These are phyloP conservation scores for Sarocladium kiliense DNA, from an alignment of 2,329 filamentous ascomycete genomes.

Conservation along the genomic window DNA sequence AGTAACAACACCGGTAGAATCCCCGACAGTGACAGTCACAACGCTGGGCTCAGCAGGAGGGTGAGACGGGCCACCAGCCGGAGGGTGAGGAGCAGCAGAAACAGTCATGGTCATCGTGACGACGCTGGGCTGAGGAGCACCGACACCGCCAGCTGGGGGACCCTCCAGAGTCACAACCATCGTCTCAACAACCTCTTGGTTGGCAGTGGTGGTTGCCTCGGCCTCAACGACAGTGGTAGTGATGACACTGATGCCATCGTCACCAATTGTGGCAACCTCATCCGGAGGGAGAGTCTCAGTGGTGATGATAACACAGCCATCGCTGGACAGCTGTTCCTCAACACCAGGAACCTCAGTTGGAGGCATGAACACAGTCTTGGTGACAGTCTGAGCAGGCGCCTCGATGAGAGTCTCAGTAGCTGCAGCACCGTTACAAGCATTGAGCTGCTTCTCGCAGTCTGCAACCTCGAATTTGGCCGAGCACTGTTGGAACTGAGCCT, in stretches of 20 bases:
- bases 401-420: background rate
- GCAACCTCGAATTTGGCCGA: slow-evolving; percentile 1
- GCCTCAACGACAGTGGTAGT: background rate
- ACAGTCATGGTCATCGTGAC: slow-evolving; percentile 5
- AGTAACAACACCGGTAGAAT: background rate
- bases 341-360: background rate
- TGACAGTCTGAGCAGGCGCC: slow-evolving; percentile 1
- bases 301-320: background rate
- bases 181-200: background rate
- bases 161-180: slow-evolving; percentile 3
- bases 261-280: slow-evolving; percentile 4
- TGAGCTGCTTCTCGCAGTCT: slow-evolving; percentile 7
- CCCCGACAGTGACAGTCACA: too few relatives aligned
- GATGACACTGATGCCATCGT: slow-evolving; percentile 3
- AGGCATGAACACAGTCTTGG: slow-evolving; percentile 4
- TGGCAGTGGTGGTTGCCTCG: background rate
- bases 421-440: background rate
- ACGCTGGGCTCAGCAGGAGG: background rate
- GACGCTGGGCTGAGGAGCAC: background rate
- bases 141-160: background rate
- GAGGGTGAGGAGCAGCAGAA: background rate
- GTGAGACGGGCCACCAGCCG: background rate
- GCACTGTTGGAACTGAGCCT: slow-evolving; percentile 7
- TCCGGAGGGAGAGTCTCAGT: slow-evolving; percentile 1
- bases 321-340: background rate